Percentiles rank a stretch among this genome's conserved stretches.
Conservation (phyloP, 1,284 basidiomycete genomes). For the Schizophyllum amplum region DNA sequence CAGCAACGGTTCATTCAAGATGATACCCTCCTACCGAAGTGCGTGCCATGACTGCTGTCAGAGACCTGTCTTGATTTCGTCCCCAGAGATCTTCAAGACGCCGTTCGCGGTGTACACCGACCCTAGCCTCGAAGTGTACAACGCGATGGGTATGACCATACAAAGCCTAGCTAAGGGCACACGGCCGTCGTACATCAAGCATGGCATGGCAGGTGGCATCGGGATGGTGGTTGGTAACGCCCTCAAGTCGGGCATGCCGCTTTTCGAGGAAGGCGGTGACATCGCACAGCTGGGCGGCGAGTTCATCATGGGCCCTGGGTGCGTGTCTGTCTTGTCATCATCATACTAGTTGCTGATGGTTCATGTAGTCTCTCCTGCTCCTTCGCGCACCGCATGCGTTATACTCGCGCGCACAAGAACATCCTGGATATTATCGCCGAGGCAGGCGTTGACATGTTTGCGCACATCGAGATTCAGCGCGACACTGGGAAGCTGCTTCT, state of each 20-base stretch:
- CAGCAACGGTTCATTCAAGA: slow-evolving; percentile 56
- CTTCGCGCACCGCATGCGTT: slow-evolving; percentile 16
- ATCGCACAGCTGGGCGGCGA: slow-evolving; percentile 68
- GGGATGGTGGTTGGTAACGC: slow-evolving; percentile 55
- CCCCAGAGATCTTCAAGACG: slow-evolving; percentile 41
- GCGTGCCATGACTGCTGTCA: slow-evolving; percentile 16
- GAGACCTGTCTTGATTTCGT: not conserved
- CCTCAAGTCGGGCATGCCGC: slow-evolving; percentile 50
- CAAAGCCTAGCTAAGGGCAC: slow-evolving; percentile 36
- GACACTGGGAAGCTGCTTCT: slow-evolving; percentile 8
- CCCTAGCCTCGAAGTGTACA: slow-evolving; percentile 52
- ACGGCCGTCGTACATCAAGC: slow-evolving; percentile 41
- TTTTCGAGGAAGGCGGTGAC: slow-evolving; percentile 60
- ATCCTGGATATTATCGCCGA: slow-evolving; percentile 14
- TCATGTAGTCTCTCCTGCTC: slow-evolving; percentile 10
- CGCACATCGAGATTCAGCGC: slow-evolving; percentile 5
- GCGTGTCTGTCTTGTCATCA: slow-evolving; percentile 13
- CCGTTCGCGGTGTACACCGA: slow-evolving; percentile 63
- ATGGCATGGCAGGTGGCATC: slow-evolving; percentile 44
- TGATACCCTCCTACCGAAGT: slow-evolving; percentile 57
- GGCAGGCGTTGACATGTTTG: slow-evolving; percentile 15
- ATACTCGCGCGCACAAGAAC: slow-evolving; percentile 13
- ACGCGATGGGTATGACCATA: slow-evolving; percentile 56
- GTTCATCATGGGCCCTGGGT: slow-evolving; percentile 69
- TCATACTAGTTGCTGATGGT: not conserved